Percentiles rank a stretch among this genome's conserved stretches.
phyloP scores from a whole-genome alignment of 805 yeast species.

The Starmerella lactis-condensi region DNA sequence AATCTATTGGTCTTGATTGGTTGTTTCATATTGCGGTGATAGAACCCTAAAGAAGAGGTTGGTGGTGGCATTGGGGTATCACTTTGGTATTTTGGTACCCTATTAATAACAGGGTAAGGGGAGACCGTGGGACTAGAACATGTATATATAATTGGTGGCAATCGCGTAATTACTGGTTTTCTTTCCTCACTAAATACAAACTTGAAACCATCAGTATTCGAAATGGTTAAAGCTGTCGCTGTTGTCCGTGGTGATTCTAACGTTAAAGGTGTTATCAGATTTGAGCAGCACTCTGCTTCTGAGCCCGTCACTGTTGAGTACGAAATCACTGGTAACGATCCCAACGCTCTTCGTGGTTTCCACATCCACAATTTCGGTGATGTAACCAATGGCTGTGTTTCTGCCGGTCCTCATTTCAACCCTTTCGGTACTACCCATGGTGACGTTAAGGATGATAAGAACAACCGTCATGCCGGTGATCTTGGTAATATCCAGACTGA shows the following conservation, averaged over 20 bases:
- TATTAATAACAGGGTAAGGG: too few relatives aligned
- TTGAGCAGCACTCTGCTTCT: slow-evolving; percentile 63
- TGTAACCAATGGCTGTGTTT: slow-evolving; percentile 96
- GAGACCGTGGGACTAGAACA: too few relatives aligned
- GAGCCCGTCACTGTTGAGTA: slow-evolving; percentile 74
- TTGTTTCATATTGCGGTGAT: too few relatives aligned
- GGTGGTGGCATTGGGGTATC: too few relatives aligned
- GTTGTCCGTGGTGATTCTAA: slow-evolving; percentile 88
- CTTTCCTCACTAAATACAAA: too few relatives aligned
- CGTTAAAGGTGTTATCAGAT: slow-evolving; percentile 71
- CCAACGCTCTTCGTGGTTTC: slow-evolving; percentile 74
- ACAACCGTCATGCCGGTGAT: slow-evolving; percentile 70
- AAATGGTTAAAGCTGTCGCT: slow-evolving; percentile 56
- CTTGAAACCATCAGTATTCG: too few relatives aligned
- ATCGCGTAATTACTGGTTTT: too few relatives aligned
- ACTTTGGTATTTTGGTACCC: too few relatives aligned
- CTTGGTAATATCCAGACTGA: slow-evolving; percentile 88
- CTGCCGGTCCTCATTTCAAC: slow-evolving; percentile 96
- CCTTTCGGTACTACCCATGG: slow-evolving; percentile 79
- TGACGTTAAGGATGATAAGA: slow-evolving; percentile 49
- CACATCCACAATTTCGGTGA: slow-evolving; percentile 97
- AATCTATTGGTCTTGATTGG: too few relatives aligned
- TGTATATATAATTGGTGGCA: too few relatives aligned
- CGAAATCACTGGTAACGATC: slow-evolving; percentile 75
- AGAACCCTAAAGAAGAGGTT: too few relatives aligned